Evolutionary conservation across 2,329 filamentous ascomycete species (phyloP).

Genomic region (Hyphodiscus sp.): DNA sequence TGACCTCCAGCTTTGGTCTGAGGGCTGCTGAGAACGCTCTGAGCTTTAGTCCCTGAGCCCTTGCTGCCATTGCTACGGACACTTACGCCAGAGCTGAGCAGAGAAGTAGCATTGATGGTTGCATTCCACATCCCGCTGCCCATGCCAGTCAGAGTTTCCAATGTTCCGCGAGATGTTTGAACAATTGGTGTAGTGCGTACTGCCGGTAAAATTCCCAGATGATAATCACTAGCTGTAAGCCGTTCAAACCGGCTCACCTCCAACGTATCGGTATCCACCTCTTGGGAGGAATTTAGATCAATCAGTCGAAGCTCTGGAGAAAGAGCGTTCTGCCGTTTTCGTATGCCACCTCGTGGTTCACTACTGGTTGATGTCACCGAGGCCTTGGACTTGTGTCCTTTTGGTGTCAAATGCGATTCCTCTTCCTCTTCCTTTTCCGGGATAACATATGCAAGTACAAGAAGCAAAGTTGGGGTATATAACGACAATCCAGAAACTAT

Average conservation of each 20-base stretch:
- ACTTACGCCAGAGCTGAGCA: slow-evolving; percentile 84
- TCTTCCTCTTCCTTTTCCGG: slow-evolving; percentile 52
- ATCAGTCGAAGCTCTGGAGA: slow-evolving; percentile 88
- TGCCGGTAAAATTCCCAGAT: slow-evolving; percentile 76
- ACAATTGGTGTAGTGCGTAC: slow-evolving; percentile 59
- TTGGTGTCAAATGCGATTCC: slow-evolving; percentile 30
- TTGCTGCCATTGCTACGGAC: slow-evolving; percentile 54
- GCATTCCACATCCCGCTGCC: slow-evolving; percentile 83
- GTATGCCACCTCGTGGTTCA: slow-evolving; percentile 58
- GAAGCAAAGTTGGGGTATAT: slow-evolving; percentile 85
- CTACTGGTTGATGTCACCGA: slow-evolving; percentile 46
- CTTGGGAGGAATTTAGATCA: slow-evolving; percentile 73
- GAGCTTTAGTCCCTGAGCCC: slow-evolving; percentile 42
- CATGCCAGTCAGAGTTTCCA: slow-evolving; percentile 69
- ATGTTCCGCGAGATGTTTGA: slow-evolving; percentile 58
- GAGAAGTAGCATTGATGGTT: slow-evolving; percentile 75
- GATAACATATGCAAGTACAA: slow-evolving; percentile 85
- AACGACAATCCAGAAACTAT: slow-evolving; percentile 95
- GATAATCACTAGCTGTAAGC: slow-evolving; percentile 84
- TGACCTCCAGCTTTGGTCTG: slow-evolving; percentile 38
- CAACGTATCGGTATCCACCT: slow-evolving; percentile 81
- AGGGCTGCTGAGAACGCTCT: slow-evolving; percentile 34
- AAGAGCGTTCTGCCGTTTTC: slow-evolving; percentile 68
- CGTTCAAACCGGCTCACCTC: slow-evolving; percentile 82
- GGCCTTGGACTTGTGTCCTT: slow-evolving; percentile 28